phyloP scores from a whole-genome alignment of 2,329 filamentous ascomycete species.

The Sphaerulina populicola region DNA sequence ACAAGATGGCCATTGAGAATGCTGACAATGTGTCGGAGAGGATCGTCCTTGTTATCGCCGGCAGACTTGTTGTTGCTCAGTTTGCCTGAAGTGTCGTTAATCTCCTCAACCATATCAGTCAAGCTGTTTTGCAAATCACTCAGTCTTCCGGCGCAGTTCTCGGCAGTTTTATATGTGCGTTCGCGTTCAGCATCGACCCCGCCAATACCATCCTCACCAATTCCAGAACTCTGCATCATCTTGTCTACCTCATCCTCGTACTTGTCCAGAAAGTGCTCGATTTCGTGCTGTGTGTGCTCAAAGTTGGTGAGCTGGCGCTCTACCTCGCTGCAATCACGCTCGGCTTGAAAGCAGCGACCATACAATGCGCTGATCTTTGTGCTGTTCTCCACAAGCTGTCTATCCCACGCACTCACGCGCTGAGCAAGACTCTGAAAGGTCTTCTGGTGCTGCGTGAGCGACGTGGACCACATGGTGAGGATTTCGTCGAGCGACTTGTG shows the following conservation, averaged over 20 bases:
- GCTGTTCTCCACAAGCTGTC: conserved; percentile 83
- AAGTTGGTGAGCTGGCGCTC: conserved; percentile 84
- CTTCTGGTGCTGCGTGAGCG: conserved; percentile 91
- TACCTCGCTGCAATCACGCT: conserved; percentile 85
- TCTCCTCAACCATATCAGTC: conserved; percentile 94
- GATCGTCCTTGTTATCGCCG: conserved; percentile 51
- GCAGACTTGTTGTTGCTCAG: conserved; percentile 66
- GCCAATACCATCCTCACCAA: conserved; percentile 46
- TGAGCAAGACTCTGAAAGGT: conserved; percentile 87
- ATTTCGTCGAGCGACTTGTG: conserved; percentile 99
- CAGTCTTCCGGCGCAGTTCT: conserved; percentile 81
- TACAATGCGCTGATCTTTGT: conserved; percentile 93
- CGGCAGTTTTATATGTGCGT: conserved; percentile 85
- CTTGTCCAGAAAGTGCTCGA: conserved; percentile 76
- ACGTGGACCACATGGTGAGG: conserved; percentile 90
- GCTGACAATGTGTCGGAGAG: conserved; percentile 91
- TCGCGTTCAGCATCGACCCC: conserved; percentile 94
- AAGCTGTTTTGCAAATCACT: conserved; percentile 92
- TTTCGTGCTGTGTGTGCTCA: conserved; percentile 85
- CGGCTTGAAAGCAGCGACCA: conserved; percentile 83
- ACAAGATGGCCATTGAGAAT: conserved; percentile 88
- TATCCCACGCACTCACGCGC: conserved; percentile 84
- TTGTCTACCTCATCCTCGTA: conserved; percentile 90
- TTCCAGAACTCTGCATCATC: conserved; percentile 69
- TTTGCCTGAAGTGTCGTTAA: conserved; percentile 84